phyloP scores from a whole-genome alignment of 768 basidiomycete species.

The Lanmaoa pseudosensibilis region DNA sequence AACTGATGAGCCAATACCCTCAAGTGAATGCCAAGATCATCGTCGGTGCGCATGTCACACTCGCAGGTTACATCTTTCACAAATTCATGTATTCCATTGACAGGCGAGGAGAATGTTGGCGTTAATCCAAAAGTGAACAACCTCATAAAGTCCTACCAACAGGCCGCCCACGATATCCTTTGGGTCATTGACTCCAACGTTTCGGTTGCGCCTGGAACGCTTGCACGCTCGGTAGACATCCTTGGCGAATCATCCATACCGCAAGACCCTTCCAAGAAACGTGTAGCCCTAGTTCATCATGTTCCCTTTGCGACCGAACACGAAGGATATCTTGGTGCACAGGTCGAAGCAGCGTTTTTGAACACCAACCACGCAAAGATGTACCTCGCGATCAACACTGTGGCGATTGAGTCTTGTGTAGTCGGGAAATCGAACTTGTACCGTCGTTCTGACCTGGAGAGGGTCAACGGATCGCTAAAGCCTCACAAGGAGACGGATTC shows the following conservation, averaged over 20 bases:
- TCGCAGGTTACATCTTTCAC: not conserved
- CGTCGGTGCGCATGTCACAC: conserved; percentile 54
- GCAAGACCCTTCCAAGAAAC: conserved; percentile 35
- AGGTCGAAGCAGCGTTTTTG: conserved; percentile 89
- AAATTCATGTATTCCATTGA: conserved; percentile 1
- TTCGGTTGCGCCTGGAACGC: conserved; percentile 69
- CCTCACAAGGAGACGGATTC: conserved; percentile 35
- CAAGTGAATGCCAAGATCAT: conserved; percentile 69
- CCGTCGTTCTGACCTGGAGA: conserved; percentile 83
- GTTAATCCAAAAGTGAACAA: conserved; percentile 99
- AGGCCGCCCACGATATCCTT: conserved; percentile 83
- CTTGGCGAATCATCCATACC: conserved; percentile 49
- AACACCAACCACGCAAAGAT: conserved; percentile 98
- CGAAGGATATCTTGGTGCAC: conserved; percentile 70
- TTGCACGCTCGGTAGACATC: conserved; percentile 83
- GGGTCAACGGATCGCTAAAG: conserved; percentile 64
- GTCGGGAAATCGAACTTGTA: conserved; percentile 97
- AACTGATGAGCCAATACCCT: conserved; percentile 78
- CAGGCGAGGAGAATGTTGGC: conserved; percentile 82
- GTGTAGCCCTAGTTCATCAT: conserved; percentile 90
- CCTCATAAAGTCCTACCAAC: conserved; percentile 77
- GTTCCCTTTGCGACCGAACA: conserved; percentile 85
- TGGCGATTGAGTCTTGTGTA: conserved; percentile 91
- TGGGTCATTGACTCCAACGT: conserved; percentile 99
- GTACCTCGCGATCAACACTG: conserved; percentile 91